Conservation (phyloP, 768 basidiomycete genomes). For the Butyriboletus loyo region DNA sequence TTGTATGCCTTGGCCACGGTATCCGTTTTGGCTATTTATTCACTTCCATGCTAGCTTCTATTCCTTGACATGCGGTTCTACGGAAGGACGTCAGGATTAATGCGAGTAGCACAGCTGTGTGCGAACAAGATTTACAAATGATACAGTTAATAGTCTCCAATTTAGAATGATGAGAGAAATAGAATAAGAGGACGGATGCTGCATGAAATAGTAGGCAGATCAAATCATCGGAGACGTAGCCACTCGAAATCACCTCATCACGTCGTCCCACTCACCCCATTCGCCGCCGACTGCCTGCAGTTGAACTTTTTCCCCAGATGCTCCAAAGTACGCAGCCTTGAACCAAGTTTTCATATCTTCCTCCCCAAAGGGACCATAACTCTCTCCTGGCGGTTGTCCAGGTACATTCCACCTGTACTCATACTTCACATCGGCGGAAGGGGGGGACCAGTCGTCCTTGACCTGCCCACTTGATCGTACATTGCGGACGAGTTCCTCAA, state of each 20-base stretch:
- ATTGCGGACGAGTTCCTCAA: constrained; percentile 78
- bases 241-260: constrained; percentile 42
- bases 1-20: constrained; percentile 24
- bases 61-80: constrained; percentile 10
- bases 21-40: constrained; percentile 25
- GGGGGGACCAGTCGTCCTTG: constrained; percentile 66
- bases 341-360: constrained; percentile 81
- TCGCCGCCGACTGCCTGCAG: constrained; percentile 63
- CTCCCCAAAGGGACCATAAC: constrained; percentile 79
- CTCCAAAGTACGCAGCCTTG: constrained; percentile 79
- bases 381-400: constrained; percentile 46
- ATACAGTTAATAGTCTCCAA: background rate
- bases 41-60: constrained; percentile 7
- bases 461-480: constrained; percentile 73
- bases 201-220: constrained; percentile 16
- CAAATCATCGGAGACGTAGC: background rate
- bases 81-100: constrained; percentile 22
- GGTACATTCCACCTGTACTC: constrained; percentile 79
- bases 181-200: background rate
- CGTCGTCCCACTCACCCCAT: constrained; percentile 74
- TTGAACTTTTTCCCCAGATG: constrained; percentile 71
- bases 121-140: constrained; percentile 1
- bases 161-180: background rate
- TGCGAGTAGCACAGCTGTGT: constrained; percentile 4
- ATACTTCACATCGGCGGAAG: constrained; percentile 71